phyloP scores from a whole-genome alignment of 2,329 filamentous ascomycete genomes.

The Ascochyta rabiei region DNA sequence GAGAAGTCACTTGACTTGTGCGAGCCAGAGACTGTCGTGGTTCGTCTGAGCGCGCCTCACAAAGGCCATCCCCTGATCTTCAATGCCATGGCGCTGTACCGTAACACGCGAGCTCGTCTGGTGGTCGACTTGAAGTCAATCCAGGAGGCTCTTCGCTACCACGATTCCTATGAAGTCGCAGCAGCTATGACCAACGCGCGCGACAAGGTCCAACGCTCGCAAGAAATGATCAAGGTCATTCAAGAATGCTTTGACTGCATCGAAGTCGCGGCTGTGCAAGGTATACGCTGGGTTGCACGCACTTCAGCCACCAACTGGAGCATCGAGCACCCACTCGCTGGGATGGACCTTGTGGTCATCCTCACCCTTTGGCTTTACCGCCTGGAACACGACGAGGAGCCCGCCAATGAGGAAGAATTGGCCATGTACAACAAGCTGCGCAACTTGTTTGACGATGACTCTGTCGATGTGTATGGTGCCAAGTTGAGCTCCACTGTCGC shows the following conservation, averaged over 20 bases:
- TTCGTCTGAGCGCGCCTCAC: slow-evolving; percentile 90
- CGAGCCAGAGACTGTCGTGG: slow-evolving; percentile 85
- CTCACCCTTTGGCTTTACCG: slow-evolving; percentile 98
- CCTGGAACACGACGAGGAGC: slow-evolving; percentile 98
- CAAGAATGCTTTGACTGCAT: slow-evolving; percentile 98
- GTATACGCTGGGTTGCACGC: slow-evolving; percentile 96
- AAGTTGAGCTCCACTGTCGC: slow-evolving; percentile 96
- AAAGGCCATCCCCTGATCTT: slow-evolving; percentile 96
- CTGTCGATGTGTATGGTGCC: slow-evolving; percentile 77
- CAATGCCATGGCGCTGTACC: slow-evolving; percentile 96
- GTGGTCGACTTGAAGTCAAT: slow-evolving; percentile 96
- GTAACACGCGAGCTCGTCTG: slow-evolving; percentile 88
- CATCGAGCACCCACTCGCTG: slow-evolving; percentile 94
- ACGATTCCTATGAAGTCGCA: slow-evolving; percentile 95
- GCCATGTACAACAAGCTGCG: slow-evolving; percentile 93
- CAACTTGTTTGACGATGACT: slow-evolving; percentile 87
- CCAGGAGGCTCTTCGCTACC: slow-evolving; percentile 94
- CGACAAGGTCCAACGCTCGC: slow-evolving; percentile 90
- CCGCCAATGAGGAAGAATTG: slow-evolving; percentile 80
- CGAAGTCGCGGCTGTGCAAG: slow-evolving; percentile 91
- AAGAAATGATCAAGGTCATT: slow-evolving; percentile 98
- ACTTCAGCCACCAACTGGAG: slow-evolving; percentile 99
- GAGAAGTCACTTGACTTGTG: slow-evolving; percentile 93
- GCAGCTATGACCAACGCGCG: slow-evolving; percentile 94
- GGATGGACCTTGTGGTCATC: slow-evolving; percentile 96